Conservation (phyloP, 768 basidiomycete genomes). For the Panaeolus papilionaceus region DNA sequence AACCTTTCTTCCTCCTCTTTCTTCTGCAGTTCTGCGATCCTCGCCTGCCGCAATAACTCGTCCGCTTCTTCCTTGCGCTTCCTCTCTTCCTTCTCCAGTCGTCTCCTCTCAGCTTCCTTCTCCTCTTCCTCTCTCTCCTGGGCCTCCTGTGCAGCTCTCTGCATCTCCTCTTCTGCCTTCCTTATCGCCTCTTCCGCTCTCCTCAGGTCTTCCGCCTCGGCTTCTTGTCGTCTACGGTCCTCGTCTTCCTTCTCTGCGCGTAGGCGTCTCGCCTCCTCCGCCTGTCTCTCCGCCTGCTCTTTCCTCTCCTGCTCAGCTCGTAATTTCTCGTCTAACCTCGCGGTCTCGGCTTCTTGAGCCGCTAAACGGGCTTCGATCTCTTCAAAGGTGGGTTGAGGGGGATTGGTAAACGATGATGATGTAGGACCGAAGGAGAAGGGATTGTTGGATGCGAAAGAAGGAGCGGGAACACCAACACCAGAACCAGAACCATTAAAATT, state of each 20-base stretch:
- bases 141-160: conserved; percentile 15
- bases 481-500: no score
- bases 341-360: conserved; percentile 11
- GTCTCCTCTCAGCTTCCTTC: conserved; percentile 18
- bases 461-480: neutral
- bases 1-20: conserved; percentile 20
- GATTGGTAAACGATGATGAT: no score
- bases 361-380: neutral
- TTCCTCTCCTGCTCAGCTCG: conserved; percentile 15
- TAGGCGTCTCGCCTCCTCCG: conserved; percentile 12
- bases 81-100: conserved; percentile 18
- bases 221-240: conserved; percentile 8
- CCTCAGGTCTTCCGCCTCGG: conserved; percentile 9
- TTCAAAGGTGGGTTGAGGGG: neutral
- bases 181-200: conserved; percentile 9
- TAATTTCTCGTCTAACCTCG: conserved; percentile 15
- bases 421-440: neutral
- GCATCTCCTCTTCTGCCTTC: conserved; percentile 15
- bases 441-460: neutral
- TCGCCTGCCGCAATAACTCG: neutral
- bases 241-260: neutral
- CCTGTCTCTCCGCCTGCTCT: conserved; percentile 13
- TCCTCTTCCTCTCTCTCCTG: conserved; percentile 20
- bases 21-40: neutral
- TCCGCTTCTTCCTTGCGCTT: conserved; percentile 16